Evolutionary conservation across 2,329 filamentous ascomycete species (phyloP).

Genomic region (Trichoderma lentiforme): DNA sequence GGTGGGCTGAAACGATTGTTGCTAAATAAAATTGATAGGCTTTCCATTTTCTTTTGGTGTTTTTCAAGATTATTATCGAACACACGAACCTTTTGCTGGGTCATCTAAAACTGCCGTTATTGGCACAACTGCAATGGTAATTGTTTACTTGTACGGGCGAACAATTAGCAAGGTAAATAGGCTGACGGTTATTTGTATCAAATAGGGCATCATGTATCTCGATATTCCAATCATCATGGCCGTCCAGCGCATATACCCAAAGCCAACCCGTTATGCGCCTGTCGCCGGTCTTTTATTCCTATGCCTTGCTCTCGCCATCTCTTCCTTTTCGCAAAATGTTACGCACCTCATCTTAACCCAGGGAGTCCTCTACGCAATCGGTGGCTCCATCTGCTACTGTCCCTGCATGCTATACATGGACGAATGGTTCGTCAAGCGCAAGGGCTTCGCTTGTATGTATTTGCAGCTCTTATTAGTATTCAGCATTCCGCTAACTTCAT

Average conservation of each 20-base stretch:
- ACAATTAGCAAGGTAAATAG: neutral
- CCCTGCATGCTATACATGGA: conserved; percentile 58
- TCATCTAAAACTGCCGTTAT: conserved; percentile 53
- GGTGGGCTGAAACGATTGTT: neutral
- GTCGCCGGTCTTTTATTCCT: conserved; percentile 47
- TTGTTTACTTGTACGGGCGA: neutral
- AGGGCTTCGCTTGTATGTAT: conserved; percentile 52
- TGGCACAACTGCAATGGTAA: conserved; percentile 55
- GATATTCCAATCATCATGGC: conserved; percentile 47
- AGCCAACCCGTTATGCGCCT: conserved; percentile 40
- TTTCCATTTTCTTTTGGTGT: conserved; percentile 64
- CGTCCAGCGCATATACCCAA: conserved; percentile 42
- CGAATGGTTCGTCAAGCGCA: conserved; percentile 58
- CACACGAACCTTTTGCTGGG: conserved; percentile 51
- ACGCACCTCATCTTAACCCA: conserved; percentile 57
- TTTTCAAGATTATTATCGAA: conserved; percentile 63
- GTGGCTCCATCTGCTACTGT: conserved; percentile 52
- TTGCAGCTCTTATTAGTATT: neutral
- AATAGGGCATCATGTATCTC: conserved; percentile 55
- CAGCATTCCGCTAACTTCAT: neutral
- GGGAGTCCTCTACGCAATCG: conserved; percentile 58
- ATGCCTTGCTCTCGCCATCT: conserved; percentile 49
- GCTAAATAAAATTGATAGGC: conserved; percentile 39
- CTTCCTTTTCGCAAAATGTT: conserved; percentile 51
- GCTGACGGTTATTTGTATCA: neutral